Percentiles rank a stretch among this genome's conserved stretches.
Evolutionary conservation across 768 basidiomycete species (phyloP).

Genomic region (Tubosaeta sp.): DNA sequence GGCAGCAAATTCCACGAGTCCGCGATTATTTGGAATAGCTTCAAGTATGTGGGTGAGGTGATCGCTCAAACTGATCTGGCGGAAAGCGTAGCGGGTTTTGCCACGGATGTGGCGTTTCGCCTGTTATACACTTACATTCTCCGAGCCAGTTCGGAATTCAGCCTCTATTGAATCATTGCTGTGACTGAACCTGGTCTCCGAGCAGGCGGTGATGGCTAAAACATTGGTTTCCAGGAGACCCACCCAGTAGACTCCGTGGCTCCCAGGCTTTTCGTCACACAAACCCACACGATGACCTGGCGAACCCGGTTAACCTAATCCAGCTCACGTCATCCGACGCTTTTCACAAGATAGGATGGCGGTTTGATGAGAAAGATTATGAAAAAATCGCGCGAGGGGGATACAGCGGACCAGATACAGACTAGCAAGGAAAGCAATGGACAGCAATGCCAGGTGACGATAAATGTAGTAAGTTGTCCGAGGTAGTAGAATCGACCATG

Average conservation of each 20-base stretch:
- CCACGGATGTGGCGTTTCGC: too few species aligned
- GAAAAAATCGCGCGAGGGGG: constrained; percentile 3
- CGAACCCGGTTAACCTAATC: constrained; percentile 3
- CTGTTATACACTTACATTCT: too few species aligned
- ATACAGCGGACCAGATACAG: constrained; percentile 25
- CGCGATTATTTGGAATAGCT: too few species aligned
- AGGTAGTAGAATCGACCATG: constrained; percentile 15
- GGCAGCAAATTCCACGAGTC: too few species aligned
- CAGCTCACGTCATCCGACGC: constrained; percentile 14
- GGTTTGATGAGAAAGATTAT: constrained; percentile 2
- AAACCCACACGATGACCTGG: constrained; percentile 1
- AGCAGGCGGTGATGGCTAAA: background rate
- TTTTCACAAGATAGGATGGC: constrained; percentile 19
- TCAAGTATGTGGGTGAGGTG: too few species aligned
- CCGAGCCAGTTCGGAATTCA: background rate
- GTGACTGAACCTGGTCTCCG: background rate
- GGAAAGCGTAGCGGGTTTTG: too few species aligned
- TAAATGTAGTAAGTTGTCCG: constrained; percentile 14
- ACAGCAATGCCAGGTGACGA: constrained; percentile 6
- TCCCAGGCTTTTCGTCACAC: constrained; percentile 8
- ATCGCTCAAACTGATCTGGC: too few species aligned
- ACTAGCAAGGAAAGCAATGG: constrained; percentile 12
- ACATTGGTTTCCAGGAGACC: background rate
- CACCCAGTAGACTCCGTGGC: background rate
- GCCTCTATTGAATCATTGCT: too few species aligned